These are phyloP conservation scores for Aristolochia contorta DNA, from an alignment of 164 flowering plant species.

Conservation along the genomic window DNA sequence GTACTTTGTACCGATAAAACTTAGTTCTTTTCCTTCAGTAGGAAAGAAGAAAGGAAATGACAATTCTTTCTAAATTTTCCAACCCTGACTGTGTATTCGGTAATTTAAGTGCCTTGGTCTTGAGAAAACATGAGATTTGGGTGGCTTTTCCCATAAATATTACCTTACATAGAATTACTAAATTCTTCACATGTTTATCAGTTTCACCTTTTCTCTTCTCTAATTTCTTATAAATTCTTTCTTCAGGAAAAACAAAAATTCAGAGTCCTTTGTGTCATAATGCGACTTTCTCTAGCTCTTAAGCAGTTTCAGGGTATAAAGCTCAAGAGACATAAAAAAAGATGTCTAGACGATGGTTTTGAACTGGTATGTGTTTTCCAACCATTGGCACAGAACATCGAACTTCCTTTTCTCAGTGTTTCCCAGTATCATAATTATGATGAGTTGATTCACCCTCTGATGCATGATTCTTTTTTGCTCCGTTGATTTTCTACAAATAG, in stretches of 20 bases:
- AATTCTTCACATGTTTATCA: too few relatives aligned
- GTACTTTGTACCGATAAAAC: too few relatives aligned
- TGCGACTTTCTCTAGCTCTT: constrained; percentile 37
- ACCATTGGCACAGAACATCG: neutral
- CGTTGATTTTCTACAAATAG: neutral
- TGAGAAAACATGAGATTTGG: too few relatives aligned
- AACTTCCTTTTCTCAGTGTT: too few relatives aligned
- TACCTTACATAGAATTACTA: too few relatives aligned
- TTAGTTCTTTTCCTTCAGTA: neutral
- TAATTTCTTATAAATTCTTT: neutral
- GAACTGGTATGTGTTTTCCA: constrained; percentile 30
- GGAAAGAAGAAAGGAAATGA: neutral
- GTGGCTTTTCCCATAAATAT: too few relatives aligned
- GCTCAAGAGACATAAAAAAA: constrained; percentile 19
- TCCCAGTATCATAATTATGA: neutral
- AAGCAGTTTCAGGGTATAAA: constrained; percentile 19
- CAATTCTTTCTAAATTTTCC: neutral
- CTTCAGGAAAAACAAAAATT: constrained; percentile 41
- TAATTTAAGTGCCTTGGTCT: too few relatives aligned
- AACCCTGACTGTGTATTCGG: too few relatives aligned
- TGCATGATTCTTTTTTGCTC: neutral
- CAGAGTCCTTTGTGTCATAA: constrained; percentile 39
- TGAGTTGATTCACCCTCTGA: neutral
- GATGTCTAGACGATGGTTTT: constrained; percentile 28
- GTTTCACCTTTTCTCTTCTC: neutral